Base-by-base conservation (phyloP, 139 green algal genomes). In the Spirogloea muscicola region DNA sequence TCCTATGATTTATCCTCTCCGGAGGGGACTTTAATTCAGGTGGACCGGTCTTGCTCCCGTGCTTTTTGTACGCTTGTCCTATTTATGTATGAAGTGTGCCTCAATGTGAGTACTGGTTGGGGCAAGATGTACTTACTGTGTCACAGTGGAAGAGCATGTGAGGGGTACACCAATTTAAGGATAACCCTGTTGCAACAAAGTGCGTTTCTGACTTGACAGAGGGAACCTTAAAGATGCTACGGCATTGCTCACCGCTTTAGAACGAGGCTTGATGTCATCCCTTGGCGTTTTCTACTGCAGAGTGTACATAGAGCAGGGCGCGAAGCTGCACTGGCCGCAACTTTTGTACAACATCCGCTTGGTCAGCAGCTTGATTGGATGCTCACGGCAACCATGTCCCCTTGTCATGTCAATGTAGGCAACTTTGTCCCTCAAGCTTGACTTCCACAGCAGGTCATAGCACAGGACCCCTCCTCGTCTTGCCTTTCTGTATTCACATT, bases 401-500 rank as follows among this genome's bases (percentile, higher is more conserved):
- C 91, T 36, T 87, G 72, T 61, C 95, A 91, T 62, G 87, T 96
- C 3, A 92, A 88, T 9, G 95, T 94, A 68, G 68, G 81, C 44
- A 34, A 1, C 60, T 62, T 52, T 29, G n/a, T 63, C 18, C 40
- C 34, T 51, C n/a, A 10, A 64, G 36, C 36, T 21, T 64, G 29
- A 40, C 13, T 21, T 16, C 39, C 29, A 16, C 55, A 13, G 55
- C 29, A 40, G 10, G 39, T 21, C 9, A 21, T 13, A 40, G 36
- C 29, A 64, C 29, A 40, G 29, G 36, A 49, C 10, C 39, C 16
- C 55, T 64, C 55, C 9, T 64, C 39, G 55, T 64, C 39, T 38
- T 64, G 55, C 10, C n/a, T 49, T 40, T 38, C 55, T 64, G 55
- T 21, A 55, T 55, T 21, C 21, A 55, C 21, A 21, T 31, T 55